Conservation (phyloP, 768 basidiomycete species). For the Peribolospora baueri region DNA sequence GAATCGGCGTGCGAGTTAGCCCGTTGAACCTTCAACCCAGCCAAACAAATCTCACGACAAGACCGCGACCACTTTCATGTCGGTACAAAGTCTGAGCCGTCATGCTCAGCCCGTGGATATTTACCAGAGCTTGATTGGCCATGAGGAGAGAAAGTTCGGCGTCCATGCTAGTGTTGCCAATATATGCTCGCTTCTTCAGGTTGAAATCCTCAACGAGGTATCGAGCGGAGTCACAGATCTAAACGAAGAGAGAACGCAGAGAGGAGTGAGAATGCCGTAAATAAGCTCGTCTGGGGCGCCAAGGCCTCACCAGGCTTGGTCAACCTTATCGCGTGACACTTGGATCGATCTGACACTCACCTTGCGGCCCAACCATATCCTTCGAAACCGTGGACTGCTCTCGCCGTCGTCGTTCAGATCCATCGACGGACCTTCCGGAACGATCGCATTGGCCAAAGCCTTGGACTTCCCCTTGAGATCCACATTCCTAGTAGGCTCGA, state of each 20-base stretch:
- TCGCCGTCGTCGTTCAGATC: too few species aligned
- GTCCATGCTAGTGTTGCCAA: conserved; percentile 95
- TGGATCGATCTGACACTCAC: conserved; percentile 26
- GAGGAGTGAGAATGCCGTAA: background rate
- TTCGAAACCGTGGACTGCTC: conserved; percentile 38
- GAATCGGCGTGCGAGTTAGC: background rate
- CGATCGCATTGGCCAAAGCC: too few species aligned
- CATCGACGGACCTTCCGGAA: too few species aligned
- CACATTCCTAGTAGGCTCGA: too few species aligned
- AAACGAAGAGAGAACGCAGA: background rate
- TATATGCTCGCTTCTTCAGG: conserved; percentile 72
- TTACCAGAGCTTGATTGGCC: conserved; percentile 79
- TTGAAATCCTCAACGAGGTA: conserved; percentile 43
- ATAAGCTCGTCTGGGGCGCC: background rate
- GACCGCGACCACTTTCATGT: background rate
- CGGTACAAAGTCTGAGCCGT: too few species aligned
- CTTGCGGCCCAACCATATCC: conserved; percentile 66
- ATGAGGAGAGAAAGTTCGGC: conserved; percentile 82
- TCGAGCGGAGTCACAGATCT: conserved; percentile 20
- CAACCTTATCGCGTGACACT: too few species aligned
- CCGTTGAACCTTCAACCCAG: too few species aligned
- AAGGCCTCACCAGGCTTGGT: background rate
- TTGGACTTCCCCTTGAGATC: too few species aligned
- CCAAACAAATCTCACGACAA: background rate
- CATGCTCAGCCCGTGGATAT: conserved; percentile 3